Base-by-base conservation (phyloP, 1,139 yeast genomes). In the Pichia sp. region DNA sequence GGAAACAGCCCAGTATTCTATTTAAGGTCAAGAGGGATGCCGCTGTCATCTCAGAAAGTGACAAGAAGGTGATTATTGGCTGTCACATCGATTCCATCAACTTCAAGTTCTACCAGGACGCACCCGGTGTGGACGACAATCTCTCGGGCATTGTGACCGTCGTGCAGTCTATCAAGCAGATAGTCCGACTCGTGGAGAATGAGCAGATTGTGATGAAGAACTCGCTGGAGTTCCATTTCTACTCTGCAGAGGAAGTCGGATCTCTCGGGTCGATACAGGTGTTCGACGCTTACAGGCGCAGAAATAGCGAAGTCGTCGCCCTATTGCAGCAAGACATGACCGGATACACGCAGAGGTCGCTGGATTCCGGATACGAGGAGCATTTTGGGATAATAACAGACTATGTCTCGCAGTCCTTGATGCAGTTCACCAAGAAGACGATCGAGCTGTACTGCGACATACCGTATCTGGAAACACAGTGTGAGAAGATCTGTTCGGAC, bases 301-400 rank as follows among this genome's bases (percentile, higher is more conserved):
- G 71, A 2, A 74, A 75, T 44, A 77, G 74, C 55, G 45, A 56
- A 20, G 92, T 92, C 27, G 78, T 84, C 40, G 92, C 92, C 6
- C 86, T 91, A 91, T 75, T 92, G 51, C 97, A 92, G 70, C 96
- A 91, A 69, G 98, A 92, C 67, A 92, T 92, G 97, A 89, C 97
- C 1, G 98, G 98, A 0, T 91, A 79, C 66, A 80, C 85, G 8
- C 78, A 80, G 49, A 80, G 78, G 50, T 73, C 85, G 27, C 65
- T 75, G 30, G 83, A 80, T 50, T 74, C 73, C 45, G 86, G 85
- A 4, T 68, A 75, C n/a, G 80, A 79, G 51, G 92, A 85, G 57
- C 88, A 86, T 65, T 78, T 91, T 64, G 97, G 97, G 14, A 76
- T 92, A 50, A 83, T 91, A 58, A 79, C 81, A 2, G 97, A 92